A percentile compares a stretch with the other conserved stretches of the same genome.
Conservation (phyloP, 73 alveolate species). For the Blepharisma japonicum region DNA sequence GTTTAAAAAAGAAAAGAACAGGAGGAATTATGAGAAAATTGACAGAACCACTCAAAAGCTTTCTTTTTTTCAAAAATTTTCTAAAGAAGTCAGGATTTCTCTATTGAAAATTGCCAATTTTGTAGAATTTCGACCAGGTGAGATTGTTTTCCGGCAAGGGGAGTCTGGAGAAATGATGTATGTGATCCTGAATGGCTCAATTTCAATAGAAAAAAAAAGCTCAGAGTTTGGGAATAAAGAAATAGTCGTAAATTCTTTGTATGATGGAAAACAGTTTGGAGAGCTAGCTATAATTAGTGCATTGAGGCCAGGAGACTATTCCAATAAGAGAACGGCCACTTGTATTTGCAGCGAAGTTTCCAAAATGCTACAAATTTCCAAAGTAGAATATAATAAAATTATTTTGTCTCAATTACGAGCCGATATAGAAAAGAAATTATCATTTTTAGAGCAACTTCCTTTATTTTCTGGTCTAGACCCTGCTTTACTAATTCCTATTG, state of each 20-base stretch:
- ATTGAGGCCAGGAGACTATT: background rate
- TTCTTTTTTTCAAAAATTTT: background rate
- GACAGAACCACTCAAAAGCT: background rate
- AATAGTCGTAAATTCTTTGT: constrained; percentile 1
- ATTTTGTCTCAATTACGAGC: background rate
- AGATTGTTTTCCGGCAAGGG: constrained; percentile 5
- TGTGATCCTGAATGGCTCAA: background rate
- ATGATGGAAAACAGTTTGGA: constrained; percentile 26
- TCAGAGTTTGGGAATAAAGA: background rate
- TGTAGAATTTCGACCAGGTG: background rate
- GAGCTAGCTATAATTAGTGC: constrained; percentile 4
- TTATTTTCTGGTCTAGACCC: background rate
- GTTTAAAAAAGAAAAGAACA: background rate
- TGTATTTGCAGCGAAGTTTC: background rate
- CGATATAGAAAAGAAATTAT: background rate
- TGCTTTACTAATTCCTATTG: constrained; percentile 7
- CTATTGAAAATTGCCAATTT: background rate
- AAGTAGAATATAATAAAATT: background rate
- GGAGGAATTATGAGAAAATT: constrained; percentile 19
- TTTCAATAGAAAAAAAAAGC: background rate
- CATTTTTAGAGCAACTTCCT: background rate
- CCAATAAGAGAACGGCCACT: background rate
- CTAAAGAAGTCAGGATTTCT: background rate
- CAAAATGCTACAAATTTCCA: background rate
- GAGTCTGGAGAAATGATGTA: constrained; percentile 20